Conservation (phyloP, 208 protist genomes). For the Acanthamoeba triangularis region DNA sequence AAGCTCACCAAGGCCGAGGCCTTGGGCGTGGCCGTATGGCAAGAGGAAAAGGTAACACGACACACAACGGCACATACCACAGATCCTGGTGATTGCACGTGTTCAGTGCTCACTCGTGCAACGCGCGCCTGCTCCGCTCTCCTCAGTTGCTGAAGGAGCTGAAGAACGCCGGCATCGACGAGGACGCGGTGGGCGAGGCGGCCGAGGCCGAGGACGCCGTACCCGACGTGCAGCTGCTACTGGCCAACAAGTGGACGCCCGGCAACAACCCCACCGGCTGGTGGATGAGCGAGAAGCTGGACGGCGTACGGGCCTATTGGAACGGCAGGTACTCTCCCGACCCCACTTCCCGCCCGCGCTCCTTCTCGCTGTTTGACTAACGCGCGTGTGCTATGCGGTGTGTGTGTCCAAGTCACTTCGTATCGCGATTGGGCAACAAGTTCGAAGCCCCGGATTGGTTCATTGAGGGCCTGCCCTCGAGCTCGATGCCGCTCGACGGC, state of each 20-base stretch:
- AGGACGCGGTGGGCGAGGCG: slow-evolving; percentile 1
- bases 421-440: slow-evolving; percentile 86
- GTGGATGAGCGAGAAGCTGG: slow-evolving; percentile 88
- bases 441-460: slow-evolving; percentile 88
- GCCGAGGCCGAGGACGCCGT: not conserved
- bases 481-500: slow-evolving; percentile 86
- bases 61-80: not conserved
- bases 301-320: slow-evolving; percentile 89
- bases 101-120: not conserved
- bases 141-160: not conserved
- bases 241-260: slow-evolving; percentile 77
- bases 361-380: slow-evolving; percentile 82
- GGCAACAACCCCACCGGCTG: slow-evolving; percentile 82
- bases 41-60: slow-evolving; percentile 14
- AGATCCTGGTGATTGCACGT: not conserved
- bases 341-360: not conserved
- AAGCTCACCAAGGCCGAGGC: slow-evolving; percentile 52
- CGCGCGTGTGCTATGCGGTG: not conserved
- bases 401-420: slow-evolving; percentile 83
- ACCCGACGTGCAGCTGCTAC: slow-evolving; percentile 47
- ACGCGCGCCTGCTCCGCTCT: not conserved
- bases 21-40: slow-evolving; percentile 30
- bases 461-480: slow-evolving; percentile 79
- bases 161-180: slow-evolving; percentile 33
- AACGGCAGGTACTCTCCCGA: slow-evolving; percentile 77